Evolutionary conservation across 306 rosid species (phyloP), one percentile per base, ranked within the genome.

Genomic region (Quercus alba): DNA sequence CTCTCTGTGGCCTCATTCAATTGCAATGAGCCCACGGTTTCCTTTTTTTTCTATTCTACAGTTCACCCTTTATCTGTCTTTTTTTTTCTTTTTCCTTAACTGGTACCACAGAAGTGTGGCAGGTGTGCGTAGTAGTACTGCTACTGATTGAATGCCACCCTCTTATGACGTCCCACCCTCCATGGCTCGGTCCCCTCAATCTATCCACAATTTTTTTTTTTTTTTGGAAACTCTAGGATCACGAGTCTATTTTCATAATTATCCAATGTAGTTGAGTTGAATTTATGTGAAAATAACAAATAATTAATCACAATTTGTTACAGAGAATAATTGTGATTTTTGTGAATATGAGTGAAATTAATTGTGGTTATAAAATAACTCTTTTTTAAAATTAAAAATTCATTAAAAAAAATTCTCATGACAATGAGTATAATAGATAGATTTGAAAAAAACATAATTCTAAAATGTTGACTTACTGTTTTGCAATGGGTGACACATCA

Each of bases 51-150:
- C 63, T 78, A 2, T 12, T 80, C 87, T 58, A 11, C 3, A 10
- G 15, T 1, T 49, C 17, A 12, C 17, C 77, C 80, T 82, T 86
- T 86, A 63, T 67, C 86, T 83, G 84, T 86, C 90, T 82, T 75
- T 1, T 25, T 25, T 25, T 25, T 25, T 25, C 26, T 25, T 25
- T 25, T 64, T 75, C 59, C 70, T 46, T 11, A 66, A 52, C 76
- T 75, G 84, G 46, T 18, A 80, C 78, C 75, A 72, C 86, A 81
- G 87, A 59, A 20, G 75, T 77, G 78, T 89, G 89, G 91, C 82
- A 66, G 76, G 11, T 82, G 78, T 62, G 86, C 3, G 11, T 38
- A 38, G 11, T 38, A 7, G 46, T 38, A 8, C 3, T 7, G 8
- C 3, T 56, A 57, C 81, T 82, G 80, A 12, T 30, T 51, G 23